Conservation (phyloP, 176 grass and related monocot genomes). For the Melocanna baccifera region DNA sequence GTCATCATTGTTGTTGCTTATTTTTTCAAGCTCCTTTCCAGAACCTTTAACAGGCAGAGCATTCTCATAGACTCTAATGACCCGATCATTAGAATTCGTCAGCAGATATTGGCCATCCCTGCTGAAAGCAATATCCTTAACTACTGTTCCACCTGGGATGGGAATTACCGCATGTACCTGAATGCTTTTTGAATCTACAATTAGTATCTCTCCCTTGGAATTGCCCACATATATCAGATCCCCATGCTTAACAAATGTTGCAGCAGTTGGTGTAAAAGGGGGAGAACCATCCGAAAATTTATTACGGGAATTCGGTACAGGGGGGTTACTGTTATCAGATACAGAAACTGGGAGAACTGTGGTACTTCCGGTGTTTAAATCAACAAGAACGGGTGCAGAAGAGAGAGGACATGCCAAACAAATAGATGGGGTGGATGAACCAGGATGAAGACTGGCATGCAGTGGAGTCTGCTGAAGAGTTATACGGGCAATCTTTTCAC, state of each 20-base stretch:
- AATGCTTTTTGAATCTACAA: conserved; percentile 70
- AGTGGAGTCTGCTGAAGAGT: conserved; percentile 96
- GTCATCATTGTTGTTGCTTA: conserved; percentile 36
- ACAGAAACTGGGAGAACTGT: conserved; percentile 81
- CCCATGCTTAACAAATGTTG: conserved; percentile 81
- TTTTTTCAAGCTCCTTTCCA: conserved; percentile 62
- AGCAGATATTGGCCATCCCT: conserved; percentile 81
- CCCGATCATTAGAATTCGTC: conserved; percentile 95
- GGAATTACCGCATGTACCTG: conserved; percentile 70
- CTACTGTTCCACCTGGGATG: conserved; percentile 70
- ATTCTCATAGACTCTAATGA: conserved; percentile 89
- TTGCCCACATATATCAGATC: conserved; percentile 95
- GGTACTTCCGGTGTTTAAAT: conserved; percentile 74
- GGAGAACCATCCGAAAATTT: conserved; percentile 93
- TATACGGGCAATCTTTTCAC: conserved; percentile 72
- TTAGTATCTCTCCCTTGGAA: conserved; percentile 93
- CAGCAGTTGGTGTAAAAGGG: conserved; percentile 93
- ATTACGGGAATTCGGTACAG: conserved; percentile 57
- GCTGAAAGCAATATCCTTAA: conserved; percentile 97
- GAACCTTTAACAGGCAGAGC: conserved; percentile 61
- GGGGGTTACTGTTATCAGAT: conserved; percentile 52
- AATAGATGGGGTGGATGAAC: conserved; percentile 53
- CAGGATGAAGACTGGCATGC: conserved; percentile 77
- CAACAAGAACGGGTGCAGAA: conserved; percentile 90
- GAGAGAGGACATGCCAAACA: conserved; percentile 96